phyloP scores from a whole-genome alignment of 164 flowering plant genomes.

The Pachysandra terminalis region DNA sequence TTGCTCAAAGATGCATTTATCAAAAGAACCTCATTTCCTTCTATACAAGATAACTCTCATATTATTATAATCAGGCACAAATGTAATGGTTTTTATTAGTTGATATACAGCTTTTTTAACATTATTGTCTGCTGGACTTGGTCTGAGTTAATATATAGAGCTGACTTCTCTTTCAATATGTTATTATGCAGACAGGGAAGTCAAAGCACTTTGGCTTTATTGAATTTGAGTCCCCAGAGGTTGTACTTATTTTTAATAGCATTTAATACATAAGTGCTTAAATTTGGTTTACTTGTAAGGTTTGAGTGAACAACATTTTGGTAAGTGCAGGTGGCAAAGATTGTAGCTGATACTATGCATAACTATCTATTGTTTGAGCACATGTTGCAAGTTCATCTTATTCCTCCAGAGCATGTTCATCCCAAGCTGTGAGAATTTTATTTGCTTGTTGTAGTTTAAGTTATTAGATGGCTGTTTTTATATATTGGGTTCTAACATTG shows the following conservation, averaged over 20 bases:
- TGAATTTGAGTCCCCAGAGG: conserved; percentile 82
- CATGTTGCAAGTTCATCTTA: conserved; percentile 70
- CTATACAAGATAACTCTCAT: no score
- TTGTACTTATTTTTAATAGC: conserved; percentile 13
- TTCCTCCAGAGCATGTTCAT: conserved; percentile 81
- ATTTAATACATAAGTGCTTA: neutral
- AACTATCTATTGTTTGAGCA: conserved; percentile 79
- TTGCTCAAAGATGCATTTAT: no score
- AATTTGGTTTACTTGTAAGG: neutral
- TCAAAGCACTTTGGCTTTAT: conserved; percentile 94
- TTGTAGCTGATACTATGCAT: conserved; percentile 84
- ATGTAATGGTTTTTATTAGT: no score
- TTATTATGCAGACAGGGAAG: conserved; percentile 70
- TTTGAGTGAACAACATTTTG: neutral
- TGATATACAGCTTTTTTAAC: no score
- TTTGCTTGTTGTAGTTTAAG: neutral
- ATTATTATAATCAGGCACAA: no score
- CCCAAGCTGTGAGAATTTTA: conserved; percentile 63
- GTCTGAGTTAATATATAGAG: neutral
- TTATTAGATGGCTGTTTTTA: no score
- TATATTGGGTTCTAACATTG: no score
- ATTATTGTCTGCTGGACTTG: no score
- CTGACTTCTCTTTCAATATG: neutral
- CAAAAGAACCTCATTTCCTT: no score
- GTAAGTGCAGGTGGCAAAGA: conserved; percentile 71